A percentile compares a stretch with the other conserved stretches of the same genome.
Evolutionary conservation across 768 basidiomycete species (phyloP).

Genomic region (Trametes gibbosa): DNA sequence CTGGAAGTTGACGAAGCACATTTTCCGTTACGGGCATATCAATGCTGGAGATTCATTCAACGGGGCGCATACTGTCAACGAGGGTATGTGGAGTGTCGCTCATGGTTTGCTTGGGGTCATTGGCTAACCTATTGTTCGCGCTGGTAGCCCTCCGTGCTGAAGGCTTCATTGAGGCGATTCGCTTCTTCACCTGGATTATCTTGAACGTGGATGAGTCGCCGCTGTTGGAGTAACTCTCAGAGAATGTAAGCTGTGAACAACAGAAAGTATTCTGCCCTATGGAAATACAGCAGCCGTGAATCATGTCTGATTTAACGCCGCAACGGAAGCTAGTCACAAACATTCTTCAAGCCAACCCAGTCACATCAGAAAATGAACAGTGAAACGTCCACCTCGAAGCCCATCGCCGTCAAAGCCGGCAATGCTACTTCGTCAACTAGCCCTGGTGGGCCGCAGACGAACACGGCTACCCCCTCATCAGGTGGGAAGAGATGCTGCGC

Average conservation of each 20-base stretch:
- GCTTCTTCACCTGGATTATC: conserved; percentile 63
- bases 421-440: conserved; percentile 21
- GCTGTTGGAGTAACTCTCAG: conserved; percentile 7
- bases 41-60: conserved; percentile 25
- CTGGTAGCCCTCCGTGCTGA: conserved; percentile 46
- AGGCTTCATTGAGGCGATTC: conserved; percentile 58
- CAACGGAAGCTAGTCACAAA: too few species aligned
- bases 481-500: conserved; percentile 19
- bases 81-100: conserved; percentile 42
- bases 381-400: conserved; percentile 20
- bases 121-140: background rate
- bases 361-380: conserved; percentile 20
- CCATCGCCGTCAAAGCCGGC: conserved; percentile 21
- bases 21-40: conserved; percentile 60
- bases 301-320: too few species aligned
- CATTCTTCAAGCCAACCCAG: too few species aligned
- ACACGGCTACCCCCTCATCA: conserved; percentile 10
- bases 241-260: too few species aligned
- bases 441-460: conserved; percentile 23
- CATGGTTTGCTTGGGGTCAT: background rate
- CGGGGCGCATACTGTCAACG: conserved; percentile 70
- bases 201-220: conserved; percentile 60
- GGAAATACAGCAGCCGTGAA: too few species aligned
- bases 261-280: too few species aligned
- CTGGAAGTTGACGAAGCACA: conserved; percentile 49